Conservation (phyloP, 306 rosid species). For the Cucumis sativus region Cucumber_9930_V3 NC_026655.2:1963001-1963500, state of each 20-base stretch:
- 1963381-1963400: not conserved
- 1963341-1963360: not conserved
- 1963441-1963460: not conserved
- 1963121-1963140: not conserved
- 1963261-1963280: conserved; percentile 64
- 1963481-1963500: too few species aligned
- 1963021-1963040: not conserved
- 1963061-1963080: not conserved
- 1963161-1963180: conserved; percentile 45
- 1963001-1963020: not conserved
- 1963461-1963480: not conserved
- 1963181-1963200: conserved; percentile 61
- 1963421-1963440: not conserved
- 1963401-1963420: not conserved
- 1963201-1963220: conserved; percentile 61
- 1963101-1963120: not conserved
- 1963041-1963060: not conserved
- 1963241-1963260: conserved; percentile 61
- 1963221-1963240: conserved; percentile 57
- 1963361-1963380: not conserved
- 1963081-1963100: not conserved
- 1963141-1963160: conserved; percentile 7
- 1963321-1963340: not conserved
- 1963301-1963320: conserved; percentile 15
- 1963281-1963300: conserved; percentile 59